Base-by-base conservation (phyloP, 768 basidiomycete genomes). In the Tulasnella sp. region DNA sequence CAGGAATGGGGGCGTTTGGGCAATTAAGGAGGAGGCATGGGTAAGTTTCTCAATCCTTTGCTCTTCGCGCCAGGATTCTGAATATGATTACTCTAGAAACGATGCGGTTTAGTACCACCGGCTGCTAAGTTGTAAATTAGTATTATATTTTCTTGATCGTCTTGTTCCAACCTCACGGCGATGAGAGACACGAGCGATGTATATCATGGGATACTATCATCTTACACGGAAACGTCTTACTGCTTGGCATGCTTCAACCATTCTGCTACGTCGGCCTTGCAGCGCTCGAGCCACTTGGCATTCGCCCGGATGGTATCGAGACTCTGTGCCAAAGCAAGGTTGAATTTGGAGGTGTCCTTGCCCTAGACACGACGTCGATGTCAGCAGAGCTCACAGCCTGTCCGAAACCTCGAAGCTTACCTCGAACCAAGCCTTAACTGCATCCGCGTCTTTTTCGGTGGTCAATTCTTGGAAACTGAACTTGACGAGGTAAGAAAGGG, bases 381-480 rank as follows among this genome's bases (percentile, higher is more conserved):
- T 75, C 69, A 78, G 69, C 67, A 62, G 11, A 22, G 73, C 75
- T 74, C 19, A 62, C 36, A 69, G 73, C 73, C 63, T 71, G 75
- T 72, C 42, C 26, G 26, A 36, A 62, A 32, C 29, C 47, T 67
- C 41, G 39, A 29, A 36, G 73, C 80, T 79, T 78, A 88, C 90
- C 83, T 88, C 85, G 84, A 94, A 98, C 84, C 92, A 96, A 4
- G 80, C 84, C 67, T 84, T 84, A 16, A 87, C 83, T 26, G 82
- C 83, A 67, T 87, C 80, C 47, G 85, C 83, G 80, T 97, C 95
- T 73, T 86, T 79, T 74, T 88, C 81, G 26, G 86, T 87, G n/a
- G 89, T 86, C 71, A 95, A 82, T 36, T 80, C 80, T 34, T 78
- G 78, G 78, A 85, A 80, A 9, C 80, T 74, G 37, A 76, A 77